Conservation (phyloP, 371 early-diverging fungal species). For the Circinella umbellata region DNA sequence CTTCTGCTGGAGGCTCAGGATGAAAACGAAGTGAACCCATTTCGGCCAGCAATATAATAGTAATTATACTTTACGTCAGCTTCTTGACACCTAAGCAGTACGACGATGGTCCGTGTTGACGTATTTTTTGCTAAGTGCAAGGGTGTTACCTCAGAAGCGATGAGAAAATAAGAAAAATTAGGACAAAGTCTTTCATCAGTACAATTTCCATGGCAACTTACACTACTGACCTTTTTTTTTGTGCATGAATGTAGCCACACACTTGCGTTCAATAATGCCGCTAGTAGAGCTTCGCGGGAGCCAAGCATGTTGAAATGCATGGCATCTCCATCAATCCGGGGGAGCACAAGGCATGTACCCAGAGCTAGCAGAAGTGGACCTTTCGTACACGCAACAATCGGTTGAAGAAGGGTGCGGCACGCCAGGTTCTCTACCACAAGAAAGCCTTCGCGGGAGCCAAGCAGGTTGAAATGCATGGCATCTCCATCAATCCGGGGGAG, state of each 20-base stretch:
- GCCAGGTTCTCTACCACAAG: too few relatives aligned
- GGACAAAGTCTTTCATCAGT: conserved; percentile 5
- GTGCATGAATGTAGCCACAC: not conserved
- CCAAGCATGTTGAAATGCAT: too few relatives aligned
- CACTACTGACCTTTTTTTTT: conserved; percentile 8
- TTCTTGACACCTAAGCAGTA: conserved; percentile 6
- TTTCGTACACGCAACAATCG: too few relatives aligned
- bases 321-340: too few relatives aligned
- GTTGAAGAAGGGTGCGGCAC: too few relatives aligned
- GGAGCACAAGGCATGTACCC: too few relatives aligned
- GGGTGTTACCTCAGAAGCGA: conserved; percentile 6
- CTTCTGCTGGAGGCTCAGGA: conserved; percentile 7
- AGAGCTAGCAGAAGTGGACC: too few relatives aligned
- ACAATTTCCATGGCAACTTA: conserved; percentile 1
- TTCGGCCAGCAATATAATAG: conserved; percentile 6
- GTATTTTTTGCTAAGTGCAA: not conserved
- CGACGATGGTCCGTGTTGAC: conserved; percentile 4
- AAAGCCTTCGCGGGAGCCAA: too few relatives aligned
- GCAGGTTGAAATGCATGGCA: too few relatives aligned
- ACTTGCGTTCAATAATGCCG: conserved; percentile 4
- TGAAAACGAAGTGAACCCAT: conserved; percentile 3
- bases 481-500: too few relatives aligned
- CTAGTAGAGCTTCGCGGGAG: too few relatives aligned
- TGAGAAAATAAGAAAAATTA: conserved; percentile 6
- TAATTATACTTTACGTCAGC: too few relatives aligned